Evolutionary conservation across 441 rosid species (phyloP), one percentile per base, ranked within the genome.

Genomic region (Mallotus repandus): DNA sequence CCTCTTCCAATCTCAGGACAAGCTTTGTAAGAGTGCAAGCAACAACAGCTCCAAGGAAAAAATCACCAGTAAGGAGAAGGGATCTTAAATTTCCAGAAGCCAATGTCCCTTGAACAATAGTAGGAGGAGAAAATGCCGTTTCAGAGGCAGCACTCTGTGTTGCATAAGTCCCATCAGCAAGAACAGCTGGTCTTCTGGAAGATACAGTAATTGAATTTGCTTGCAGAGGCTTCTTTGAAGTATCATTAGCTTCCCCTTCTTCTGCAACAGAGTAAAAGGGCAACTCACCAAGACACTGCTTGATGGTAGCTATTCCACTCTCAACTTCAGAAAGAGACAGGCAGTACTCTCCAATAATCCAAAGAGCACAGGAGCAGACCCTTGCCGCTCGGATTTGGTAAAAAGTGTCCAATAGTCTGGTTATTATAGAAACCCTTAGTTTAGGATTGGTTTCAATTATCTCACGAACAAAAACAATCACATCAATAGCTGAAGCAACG

Each of bases 91-190:
- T 92, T 25, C 92, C 97, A 83, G 93, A 85, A 78, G 90, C 75
- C 81, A 89, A 56, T 72, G 97, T 86, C 59, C 98, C 96, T 76
- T 94, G 97, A 74, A 90, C 89, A 76, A 89, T 53, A 21, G 88
- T 81, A 53, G 98, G 93, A 45, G 94, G 89, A 9, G 94, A 85
- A 77, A 93, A 89, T 60, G 93, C 87, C 48, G 98, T 93, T 81
- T 93, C 98, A 38, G 94, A 86, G 63, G 94, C 97, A 65, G 97
- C 98, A 85, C 97, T 93, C 84, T 91, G 98, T 55, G 96, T 89
- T 25, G 98, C 97, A 75, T 93, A 93, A 56, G 98, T 93, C 22
- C 98, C 98, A 81, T 91, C 98, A 71, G 98, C 85, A 68, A 93
- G 97, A 80, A 91, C 74, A 67, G 97, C 96, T 18, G 98, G 98